These are phyloP conservation scores for Stylosanthes scabra DNA, from an alignment of 331 rosid genomes.

Conservation along the genomic window DNA sequence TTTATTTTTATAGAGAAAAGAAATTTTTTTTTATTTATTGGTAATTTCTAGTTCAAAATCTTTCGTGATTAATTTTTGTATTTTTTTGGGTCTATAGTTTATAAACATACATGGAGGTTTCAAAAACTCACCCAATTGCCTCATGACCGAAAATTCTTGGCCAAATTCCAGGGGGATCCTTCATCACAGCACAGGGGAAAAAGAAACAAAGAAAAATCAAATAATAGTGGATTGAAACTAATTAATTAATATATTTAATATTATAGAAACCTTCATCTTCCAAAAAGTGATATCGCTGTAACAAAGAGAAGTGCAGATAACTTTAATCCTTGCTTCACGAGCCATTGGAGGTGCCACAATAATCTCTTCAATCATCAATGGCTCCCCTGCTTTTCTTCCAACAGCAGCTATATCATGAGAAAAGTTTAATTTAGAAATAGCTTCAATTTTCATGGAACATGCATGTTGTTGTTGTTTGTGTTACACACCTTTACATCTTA, in stretches of 20 bases:
- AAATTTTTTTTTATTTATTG: no score
- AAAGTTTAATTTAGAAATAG: not conserved
- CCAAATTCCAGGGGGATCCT: conserved; percentile 69
- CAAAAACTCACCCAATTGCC: conserved; percentile 75
- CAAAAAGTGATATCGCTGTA: conserved; percentile 78
- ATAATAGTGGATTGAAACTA: not conserved
- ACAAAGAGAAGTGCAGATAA: conserved; percentile 82
- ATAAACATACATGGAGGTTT: not conserved
- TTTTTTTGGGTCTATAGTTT: not conserved
- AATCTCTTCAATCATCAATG: conserved; percentile 73
- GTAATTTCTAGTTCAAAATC: no score
- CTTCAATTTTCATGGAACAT: not conserved
- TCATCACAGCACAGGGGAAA: not conserved
- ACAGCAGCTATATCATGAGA: conserved; percentile 64
- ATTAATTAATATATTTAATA: not conserved
- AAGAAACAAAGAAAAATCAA: not conserved
- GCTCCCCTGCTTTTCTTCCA: conserved; percentile 67
- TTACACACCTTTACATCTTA: conserved; percentile 67
- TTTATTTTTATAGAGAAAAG: no score
- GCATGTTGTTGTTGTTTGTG: no score
- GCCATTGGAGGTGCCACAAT: conserved; percentile 84
- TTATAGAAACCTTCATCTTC: conserved; percentile 65
- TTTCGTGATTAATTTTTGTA: no score
- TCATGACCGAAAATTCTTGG: conserved; percentile 92
- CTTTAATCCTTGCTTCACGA: conserved; percentile 71